Conservation (phyloP, 495 filamentous ascomycete species). For the Hypoxylon intermedium region DNA sequence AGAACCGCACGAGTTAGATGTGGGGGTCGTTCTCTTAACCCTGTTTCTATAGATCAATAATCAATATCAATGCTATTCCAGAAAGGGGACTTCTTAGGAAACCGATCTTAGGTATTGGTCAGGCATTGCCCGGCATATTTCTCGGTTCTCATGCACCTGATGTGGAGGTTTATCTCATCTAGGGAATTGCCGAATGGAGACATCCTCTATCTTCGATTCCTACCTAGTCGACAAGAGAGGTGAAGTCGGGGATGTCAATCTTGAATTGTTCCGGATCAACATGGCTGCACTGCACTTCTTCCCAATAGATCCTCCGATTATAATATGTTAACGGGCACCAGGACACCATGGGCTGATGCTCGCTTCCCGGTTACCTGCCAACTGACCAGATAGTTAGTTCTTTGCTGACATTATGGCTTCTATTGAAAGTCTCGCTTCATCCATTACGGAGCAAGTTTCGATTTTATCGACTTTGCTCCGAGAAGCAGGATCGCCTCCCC, state of each 20-base stretch:
- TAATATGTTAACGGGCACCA: not conserved
- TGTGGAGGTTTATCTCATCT: not conserved
- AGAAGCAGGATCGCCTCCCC: slow-evolving; percentile 17
- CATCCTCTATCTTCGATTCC: not conserved
- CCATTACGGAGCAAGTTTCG: slow-evolving; percentile 20
- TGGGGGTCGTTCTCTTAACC: not conserved
- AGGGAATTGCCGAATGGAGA: not conserved
- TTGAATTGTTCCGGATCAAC: not conserved
- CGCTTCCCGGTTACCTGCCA: slow-evolving; percentile 44
- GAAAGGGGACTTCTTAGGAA: not conserved
- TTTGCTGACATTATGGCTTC: slow-evolving; percentile 7
- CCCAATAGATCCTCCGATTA: not conserved
- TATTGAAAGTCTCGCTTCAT: slow-evolving; percentile 15
- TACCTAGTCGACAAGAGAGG: slow-evolving; percentile 7
- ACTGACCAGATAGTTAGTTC: not conserved
- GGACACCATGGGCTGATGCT: not conserved
- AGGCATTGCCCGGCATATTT: not conserved
- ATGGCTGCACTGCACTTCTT: not conserved
- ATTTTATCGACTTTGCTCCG: slow-evolving; percentile 17
- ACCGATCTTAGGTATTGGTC: not conserved
- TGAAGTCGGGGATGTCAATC: not conserved
- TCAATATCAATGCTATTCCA: not conserved
- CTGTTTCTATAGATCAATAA: not conserved
- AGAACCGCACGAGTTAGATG: not conserved
- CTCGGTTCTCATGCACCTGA: not conserved